These are phyloP conservation scores for Sclerotinia nivalis DNA, from an alignment of 2,329 filamentous ascomycete species.

Conservation along the genomic window DNA sequence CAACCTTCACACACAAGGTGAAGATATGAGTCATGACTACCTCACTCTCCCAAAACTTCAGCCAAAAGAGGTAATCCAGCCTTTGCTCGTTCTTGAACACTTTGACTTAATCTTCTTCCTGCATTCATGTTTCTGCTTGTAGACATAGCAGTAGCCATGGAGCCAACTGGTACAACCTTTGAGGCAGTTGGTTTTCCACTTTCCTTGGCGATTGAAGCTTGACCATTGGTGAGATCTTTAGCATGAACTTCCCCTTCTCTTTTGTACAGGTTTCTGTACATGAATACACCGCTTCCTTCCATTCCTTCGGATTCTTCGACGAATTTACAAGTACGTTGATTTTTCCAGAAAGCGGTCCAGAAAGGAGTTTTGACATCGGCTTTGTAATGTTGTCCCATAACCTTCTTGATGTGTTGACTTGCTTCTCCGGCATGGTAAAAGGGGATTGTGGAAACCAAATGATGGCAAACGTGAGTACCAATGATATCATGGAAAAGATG, in stretches of 20 bases:
- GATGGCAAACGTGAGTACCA: constrained; percentile 64
- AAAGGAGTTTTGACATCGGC: constrained; percentile 44
- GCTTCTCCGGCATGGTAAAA: constrained; percentile 62
- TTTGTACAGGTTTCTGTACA: constrained; percentile 41
- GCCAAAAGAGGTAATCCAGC: constrained; percentile 35
- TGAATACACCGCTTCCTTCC: constrained; percentile 41
- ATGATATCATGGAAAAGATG: constrained; percentile 68
- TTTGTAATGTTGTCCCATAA: constrained; percentile 58
- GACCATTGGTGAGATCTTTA: constrained; percentile 27
- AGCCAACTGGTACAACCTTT: constrained; percentile 24
- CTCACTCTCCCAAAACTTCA: constrained; percentile 25
- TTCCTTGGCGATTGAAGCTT: constrained; percentile 21
- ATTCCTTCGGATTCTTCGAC: constrained; percentile 41
- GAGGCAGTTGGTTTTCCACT: constrained; percentile 21
- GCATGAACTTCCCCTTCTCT: constrained; percentile 33
- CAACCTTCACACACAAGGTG: no score
- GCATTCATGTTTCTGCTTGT: constrained; percentile 36
- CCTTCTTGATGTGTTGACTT: constrained; percentile 55
- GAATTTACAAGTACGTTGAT: constrained; percentile 41
- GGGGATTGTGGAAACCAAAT: constrained; percentile 61
- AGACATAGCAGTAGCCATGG: constrained; percentile 37
- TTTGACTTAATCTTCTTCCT: constrained; percentile 35
- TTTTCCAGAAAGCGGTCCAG: constrained; percentile 43
- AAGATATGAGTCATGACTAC: no score
- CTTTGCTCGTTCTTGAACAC: constrained; percentile 35